A percentile compares a stretch with the other conserved stretches of the same genome.
These are phyloP conservation scores for Umbellularia californica DNA, from an alignment of 164 flowering plant species.

Conservation along the genomic window DNA sequence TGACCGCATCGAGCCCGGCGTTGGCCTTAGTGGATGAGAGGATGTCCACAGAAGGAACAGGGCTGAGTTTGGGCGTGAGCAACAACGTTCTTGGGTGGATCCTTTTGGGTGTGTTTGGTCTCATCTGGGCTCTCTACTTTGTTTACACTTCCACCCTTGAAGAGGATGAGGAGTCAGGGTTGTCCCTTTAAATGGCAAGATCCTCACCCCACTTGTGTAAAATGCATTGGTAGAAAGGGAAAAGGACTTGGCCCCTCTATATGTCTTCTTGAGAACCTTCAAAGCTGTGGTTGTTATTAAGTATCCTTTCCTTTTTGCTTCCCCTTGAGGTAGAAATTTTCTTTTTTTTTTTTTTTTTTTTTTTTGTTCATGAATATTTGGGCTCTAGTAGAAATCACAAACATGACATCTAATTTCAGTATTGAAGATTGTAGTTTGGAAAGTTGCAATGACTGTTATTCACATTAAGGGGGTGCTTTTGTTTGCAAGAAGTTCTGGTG, in stretches of 20 bases:
- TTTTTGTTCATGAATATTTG: neutral
- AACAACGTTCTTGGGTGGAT: slow-evolving; percentile 92
- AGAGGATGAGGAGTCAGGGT: slow-evolving; percentile 96
- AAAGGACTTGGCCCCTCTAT: neutral
- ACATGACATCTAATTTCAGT: neutral
- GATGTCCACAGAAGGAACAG: slow-evolving; percentile 93
- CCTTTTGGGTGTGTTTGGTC: slow-evolving; percentile 77
- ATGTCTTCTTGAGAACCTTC: slow-evolving; percentile 1
- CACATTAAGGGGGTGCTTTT: no score
- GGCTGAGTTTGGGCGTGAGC: slow-evolving; percentile 88
- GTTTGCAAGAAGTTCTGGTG: no score
- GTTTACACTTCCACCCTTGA: slow-evolving; percentile 68
- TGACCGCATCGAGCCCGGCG: slow-evolving; percentile 47
- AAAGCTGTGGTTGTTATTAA: neutral
- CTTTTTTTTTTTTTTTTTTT: neutral
- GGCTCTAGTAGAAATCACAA: no score
- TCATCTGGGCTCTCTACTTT: slow-evolving; percentile 76
- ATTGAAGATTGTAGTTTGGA: neutral
- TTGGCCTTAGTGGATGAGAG: slow-evolving; percentile 88
- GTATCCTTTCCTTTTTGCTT: neutral
- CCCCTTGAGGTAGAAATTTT: neutral
- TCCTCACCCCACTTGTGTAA: neutral
- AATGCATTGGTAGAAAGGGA: neutral
- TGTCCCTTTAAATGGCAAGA: slow-evolving; percentile 41
- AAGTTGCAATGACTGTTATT: neutral